Conservation (phyloP, 192 early-diverging fungal species). For the Backusella circina region DNA sequence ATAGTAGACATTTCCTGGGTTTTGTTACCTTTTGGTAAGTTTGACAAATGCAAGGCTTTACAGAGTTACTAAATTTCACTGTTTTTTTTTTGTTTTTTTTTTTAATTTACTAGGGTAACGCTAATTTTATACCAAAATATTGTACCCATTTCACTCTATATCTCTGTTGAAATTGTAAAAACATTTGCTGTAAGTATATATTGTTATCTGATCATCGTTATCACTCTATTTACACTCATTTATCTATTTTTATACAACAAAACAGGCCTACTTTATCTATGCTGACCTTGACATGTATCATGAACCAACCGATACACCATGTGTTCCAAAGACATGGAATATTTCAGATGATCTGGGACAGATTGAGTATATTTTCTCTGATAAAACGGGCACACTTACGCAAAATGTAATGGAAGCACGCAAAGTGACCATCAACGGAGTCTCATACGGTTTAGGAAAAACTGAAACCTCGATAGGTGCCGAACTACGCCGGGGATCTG, state of each 20-base stretch:
- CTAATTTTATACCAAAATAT: slow-evolving; percentile 95
- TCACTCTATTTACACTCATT: background rate
- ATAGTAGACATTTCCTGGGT: slow-evolving; percentile 48
- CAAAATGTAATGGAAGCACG: slow-evolving; percentile 96
- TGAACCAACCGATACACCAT: slow-evolving; percentile 68
- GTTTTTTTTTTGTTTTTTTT: no score
- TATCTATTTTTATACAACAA: background rate
- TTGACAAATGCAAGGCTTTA: background rate
- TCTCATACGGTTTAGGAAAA: slow-evolving; percentile 72
- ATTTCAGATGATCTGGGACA: slow-evolving; percentile 94
- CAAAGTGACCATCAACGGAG: slow-evolving; percentile 88
- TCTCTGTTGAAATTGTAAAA: slow-evolving; percentile 92
- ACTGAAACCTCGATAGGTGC: slow-evolving; percentile 48
- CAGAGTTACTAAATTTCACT: background rate
- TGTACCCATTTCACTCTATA: slow-evolving; percentile 92
- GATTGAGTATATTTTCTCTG: slow-evolving; percentile 95
- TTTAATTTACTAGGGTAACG: slow-evolving; percentile 53
- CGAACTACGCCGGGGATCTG: slow-evolving; percentile 28
- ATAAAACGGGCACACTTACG: slow-evolving; percentile 97
- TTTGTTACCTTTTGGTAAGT: slow-evolving; percentile 73
- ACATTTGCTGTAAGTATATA: slow-evolving; percentile 63
- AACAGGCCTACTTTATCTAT: slow-evolving; percentile 86
- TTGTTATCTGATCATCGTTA: background rate
- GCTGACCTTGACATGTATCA: slow-evolving; percentile 92
- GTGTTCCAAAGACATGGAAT: slow-evolving; percentile 86